Evolutionary conservation across 371 early-diverging fungal species (phyloP).

Genomic region (Mucor circinelloides): DNA sequence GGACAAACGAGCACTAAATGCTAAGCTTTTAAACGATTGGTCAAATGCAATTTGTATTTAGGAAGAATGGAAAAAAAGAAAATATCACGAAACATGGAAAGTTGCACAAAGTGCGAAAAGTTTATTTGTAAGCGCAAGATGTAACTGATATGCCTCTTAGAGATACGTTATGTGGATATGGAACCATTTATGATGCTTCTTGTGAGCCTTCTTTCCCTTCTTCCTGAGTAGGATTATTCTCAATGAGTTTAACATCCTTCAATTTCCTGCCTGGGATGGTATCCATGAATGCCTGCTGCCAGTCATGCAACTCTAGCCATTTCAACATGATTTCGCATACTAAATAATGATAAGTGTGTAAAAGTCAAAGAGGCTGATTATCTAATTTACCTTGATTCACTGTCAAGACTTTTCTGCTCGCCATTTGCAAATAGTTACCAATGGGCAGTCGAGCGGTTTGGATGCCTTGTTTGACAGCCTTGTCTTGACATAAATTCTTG

Average conservation of each 20-base stretch:
- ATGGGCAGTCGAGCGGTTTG: constrained; percentile 85
- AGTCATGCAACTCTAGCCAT: constrained; percentile 61
- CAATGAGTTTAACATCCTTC: constrained; percentile 14
- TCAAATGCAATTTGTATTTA: neutral
- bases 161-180: neutral
- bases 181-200: neutral
- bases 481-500: constrained; percentile 77
- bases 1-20: neutral
- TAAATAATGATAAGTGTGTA: constrained; percentile 12
- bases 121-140: neutral
- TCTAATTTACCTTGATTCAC: constrained; percentile 81
- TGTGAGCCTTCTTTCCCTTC: neutral
- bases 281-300: constrained; percentile 74
- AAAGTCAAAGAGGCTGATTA: neutral
- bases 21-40: neutral
- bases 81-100: neutral
- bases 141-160: too few species aligned
- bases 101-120: neutral
- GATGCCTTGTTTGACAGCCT: constrained; percentile 76
- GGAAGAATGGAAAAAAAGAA: neutral
- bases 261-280: constrained; percentile 81
- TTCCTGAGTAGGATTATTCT: neutral
- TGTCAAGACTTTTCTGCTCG: constrained; percentile 83
- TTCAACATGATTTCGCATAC: constrained; percentile 78
- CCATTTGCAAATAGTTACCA: constrained; percentile 75